Evolutionary conservation across 108 stramenopile genomes (phyloP), one percentile per base, ranked within the genome.

Genomic region (Fistulifera solaris): DNA sequence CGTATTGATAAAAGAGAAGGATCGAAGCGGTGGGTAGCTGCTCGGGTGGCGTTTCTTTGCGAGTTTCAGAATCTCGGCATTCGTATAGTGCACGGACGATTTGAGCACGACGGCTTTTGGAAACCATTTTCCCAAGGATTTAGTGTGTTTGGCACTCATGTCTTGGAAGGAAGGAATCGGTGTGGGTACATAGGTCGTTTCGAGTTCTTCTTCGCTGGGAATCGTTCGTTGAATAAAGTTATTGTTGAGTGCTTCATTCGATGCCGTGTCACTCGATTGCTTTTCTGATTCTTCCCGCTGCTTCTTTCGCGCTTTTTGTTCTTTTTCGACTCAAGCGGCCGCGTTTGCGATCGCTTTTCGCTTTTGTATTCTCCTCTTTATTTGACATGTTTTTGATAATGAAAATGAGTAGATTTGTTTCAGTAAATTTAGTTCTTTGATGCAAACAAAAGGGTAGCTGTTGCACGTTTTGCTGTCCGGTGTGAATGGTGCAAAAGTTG

Each of bases 1-100:
- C 72, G 57, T 91, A 91, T 58, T 91, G 89, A 49, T 91, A 91
- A 56, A 91, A 91, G 13, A 91, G 56, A 0, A 85, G 70, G 10
- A 91, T 56, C 0, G 83, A 78, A 2, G 89, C 78, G 53, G 58
- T 46, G 25, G 35, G 48, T 44, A 10, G 58, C 65, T 59, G 24
- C 44, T 26, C 38, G 48, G 38, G 11, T 11, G 16, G 44, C 6
- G 31, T 35, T 8, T 35, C 31, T 35, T 35, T 35, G 3, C 6
- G 7, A 3, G 6, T 45, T 45, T 40, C 0, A 63, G 48, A 51
- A 63, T 0, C 7, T 66, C 70, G 13, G 63, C 67, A 48, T 83
- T 80, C 1, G 78, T 68, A 56, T 81, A 87, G 31, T 58, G 70
- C 5, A 83, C 63, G 1, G 62, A 15, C 14, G 76, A 77, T 59